Evolutionary conservation across 148 eudicot genomes (phyloP), one percentile per base, ranked within the genome.

Genomic region (Talinum fruticosum): DNA sequence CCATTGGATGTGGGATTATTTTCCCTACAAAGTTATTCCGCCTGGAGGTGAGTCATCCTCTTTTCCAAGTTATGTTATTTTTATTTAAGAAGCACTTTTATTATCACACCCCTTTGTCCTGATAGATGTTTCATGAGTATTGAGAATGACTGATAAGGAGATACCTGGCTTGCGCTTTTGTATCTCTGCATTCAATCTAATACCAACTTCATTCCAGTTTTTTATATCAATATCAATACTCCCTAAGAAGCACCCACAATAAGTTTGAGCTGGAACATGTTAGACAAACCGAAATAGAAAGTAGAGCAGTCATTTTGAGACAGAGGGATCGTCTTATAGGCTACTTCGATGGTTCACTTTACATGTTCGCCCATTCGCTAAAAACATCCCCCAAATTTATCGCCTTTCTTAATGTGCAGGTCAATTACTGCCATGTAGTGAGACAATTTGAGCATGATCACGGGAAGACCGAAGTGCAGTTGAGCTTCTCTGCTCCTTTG

Each of bases 1-100:
- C 90, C 73, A 92, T 82, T 34, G 97, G 99, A 79, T 78, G 87
- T 83, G 99, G 99, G 45, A 28, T 92, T 70, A 71, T 95, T 79
- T 79, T 92, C 74, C 99, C 99, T 5, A 91, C 97, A 32, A 89
- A 87, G 79, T 68, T 92, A n/a, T 91, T 95, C 79, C 97, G 94
- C 65, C 82, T 95, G 93, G 97, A 95, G 97, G 99, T 92, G 38
- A 89, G 86, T 80, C 26, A 6, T 44, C 13, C 77, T n/a, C 37
- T 41, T 70, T 29, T 34, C 49, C 57, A 5, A 23, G 8, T 59
- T 59, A 23, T 59, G 64, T n/a, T 59, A 59, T 23, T 59, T 10
- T n/a, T 59, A 0, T 6, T 29, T 62, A 26, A 29, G 10, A 36
- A 8, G 35, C n/a, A n/a, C n/a, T n/a, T 34, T 23, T 16, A 35